Conservation (phyloP, 1,284 basidiomycete genomes). For the Paramarasmius palmivorus region DNA sequence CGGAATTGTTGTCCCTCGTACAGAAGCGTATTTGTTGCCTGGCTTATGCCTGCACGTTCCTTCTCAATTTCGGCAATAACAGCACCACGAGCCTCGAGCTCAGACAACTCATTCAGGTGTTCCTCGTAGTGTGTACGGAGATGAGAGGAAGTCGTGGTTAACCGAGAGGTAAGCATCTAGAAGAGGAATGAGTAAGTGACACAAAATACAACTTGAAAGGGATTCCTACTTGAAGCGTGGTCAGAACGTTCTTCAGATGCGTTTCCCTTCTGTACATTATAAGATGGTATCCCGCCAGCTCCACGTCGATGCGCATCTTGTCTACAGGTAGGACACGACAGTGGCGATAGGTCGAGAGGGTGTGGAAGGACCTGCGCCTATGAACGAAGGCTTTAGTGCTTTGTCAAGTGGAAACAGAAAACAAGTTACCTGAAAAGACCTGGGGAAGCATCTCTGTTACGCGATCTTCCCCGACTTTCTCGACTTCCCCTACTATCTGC, state of each 20-base stretch:
- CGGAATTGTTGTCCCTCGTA: constrained; percentile 73
- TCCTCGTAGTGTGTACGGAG: constrained; percentile 58
- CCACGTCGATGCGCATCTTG: constrained; percentile 74
- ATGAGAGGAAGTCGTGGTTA: constrained; percentile 52
- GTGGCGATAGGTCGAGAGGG: constrained; percentile 44
- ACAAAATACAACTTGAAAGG: constrained; percentile 1
- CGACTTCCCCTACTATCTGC: too few species aligned
- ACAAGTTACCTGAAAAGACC: neutral
- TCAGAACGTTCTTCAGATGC: constrained; percentile 48
- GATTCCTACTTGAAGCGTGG: constrained; percentile 39
- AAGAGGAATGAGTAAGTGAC: constrained; percentile 6
- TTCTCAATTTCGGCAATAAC: constrained; percentile 52
- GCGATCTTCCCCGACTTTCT: too few species aligned
- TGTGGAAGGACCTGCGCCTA: constrained; percentile 65
- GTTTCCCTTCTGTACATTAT: constrained; percentile 65
- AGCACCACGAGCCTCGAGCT: constrained; percentile 44
- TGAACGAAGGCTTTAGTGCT: neutral
- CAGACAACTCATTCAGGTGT: constrained; percentile 46
- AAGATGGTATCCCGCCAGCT: constrained; percentile 71
- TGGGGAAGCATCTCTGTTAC: too few species aligned
- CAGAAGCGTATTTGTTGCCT: constrained; percentile 64
- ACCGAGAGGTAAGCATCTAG: constrained; percentile 51
- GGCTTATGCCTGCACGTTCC: constrained; percentile 48
- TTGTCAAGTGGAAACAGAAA: too few species aligned
- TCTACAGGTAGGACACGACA: constrained; percentile 51